Conservation (phyloP, 2,329 filamentous ascomycete species). For the Botrytis fragariae region DNA sequence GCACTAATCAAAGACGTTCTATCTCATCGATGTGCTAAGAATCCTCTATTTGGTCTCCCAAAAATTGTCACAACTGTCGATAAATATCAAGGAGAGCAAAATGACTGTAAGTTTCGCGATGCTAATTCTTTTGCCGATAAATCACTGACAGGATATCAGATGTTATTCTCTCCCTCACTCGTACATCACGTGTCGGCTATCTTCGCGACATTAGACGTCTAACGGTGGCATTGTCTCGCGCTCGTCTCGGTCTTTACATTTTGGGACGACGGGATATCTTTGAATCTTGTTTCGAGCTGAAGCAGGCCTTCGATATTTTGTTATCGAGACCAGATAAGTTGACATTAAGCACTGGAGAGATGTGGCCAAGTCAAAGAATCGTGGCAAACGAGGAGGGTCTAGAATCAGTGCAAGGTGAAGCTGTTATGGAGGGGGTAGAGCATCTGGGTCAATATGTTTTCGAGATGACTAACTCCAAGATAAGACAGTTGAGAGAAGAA, state of each 20-base stretch:
- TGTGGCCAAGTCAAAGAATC: constrained; percentile 70
- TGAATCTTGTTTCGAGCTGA: constrained; percentile 82
- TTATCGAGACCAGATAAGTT: constrained; percentile 78
- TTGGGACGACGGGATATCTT: constrained; percentile 87
- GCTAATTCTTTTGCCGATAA: not conserved
- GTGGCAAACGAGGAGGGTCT: constrained; percentile 46
- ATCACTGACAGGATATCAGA: constrained; percentile 50
- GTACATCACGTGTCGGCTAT: constrained; percentile 87
- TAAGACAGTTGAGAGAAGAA: constrained; percentile 36
- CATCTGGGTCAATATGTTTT: constrained; percentile 95
- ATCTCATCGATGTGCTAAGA: constrained; percentile 76
- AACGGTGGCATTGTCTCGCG: constrained; percentile 90
- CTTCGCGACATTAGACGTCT: constrained; percentile 89
- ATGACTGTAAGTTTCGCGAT: constrained; percentile 74
- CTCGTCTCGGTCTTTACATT: constrained; percentile 86
- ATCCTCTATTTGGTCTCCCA: constrained; percentile 82
- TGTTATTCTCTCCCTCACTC: constrained; percentile 87
- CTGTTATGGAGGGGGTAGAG: constrained; percentile 85
- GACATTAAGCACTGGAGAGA: constrained; percentile 76
- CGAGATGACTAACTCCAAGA: constrained; percentile 74
- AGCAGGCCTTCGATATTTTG: constrained; percentile 78
- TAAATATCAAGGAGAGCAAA: constrained; percentile 98
- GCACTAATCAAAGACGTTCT: constrained; percentile 88
- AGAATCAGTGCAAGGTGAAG: constrained; percentile 51
- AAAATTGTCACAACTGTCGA: constrained; percentile 92